These are phyloP conservation scores for Blastosporella zonata DNA, from an alignment of 1,284 basidiomycete species.

Conservation along the genomic window DNA sequence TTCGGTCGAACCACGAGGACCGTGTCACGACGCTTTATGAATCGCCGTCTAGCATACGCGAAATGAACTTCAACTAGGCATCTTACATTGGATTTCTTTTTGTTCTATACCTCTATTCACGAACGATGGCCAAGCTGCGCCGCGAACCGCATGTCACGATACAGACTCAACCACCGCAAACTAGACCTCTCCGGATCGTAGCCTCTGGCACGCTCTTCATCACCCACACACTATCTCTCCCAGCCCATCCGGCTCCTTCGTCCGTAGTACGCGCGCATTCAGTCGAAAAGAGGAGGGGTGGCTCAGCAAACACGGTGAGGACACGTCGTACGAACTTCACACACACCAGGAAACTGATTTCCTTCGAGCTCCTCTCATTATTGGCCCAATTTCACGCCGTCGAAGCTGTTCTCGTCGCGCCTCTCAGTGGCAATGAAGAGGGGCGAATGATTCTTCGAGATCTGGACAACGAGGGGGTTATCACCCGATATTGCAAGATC, in stretches of 20 bases:
- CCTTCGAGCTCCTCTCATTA: constrained; percentile 52
- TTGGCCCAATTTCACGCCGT: constrained; percentile 67
- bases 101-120: constrained; percentile 9
- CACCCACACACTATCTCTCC: constrained; percentile 64
- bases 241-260: constrained; percentile 56
- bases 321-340: neutral
- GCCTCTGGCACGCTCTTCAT: constrained; percentile 76
- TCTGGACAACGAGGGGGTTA: constrained; percentile 64
- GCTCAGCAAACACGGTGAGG: constrained; percentile 58
- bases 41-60: constrained; percentile 8
- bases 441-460: constrained; percentile 59
- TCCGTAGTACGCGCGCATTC: constrained; percentile 65
- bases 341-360: constrained; percentile 3
- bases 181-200: constrained; percentile 61
- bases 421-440: constrained; percentile 69
- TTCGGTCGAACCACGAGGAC: constrained; percentile 8
- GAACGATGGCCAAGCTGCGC: constrained; percentile 39
- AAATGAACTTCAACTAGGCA: constrained; percentile 21
- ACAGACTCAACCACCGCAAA: constrained; percentile 21
- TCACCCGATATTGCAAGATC: constrained; percentile 69
- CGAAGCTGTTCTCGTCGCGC: constrained; percentile 69
- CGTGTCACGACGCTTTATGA: constrained; percentile 1
- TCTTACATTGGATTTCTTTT: constrained; percentile 1
- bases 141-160: constrained; percentile 39
- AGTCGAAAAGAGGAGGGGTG: constrained; percentile 63